Percentiles rank a stretch among this genome's conserved stretches.
Evolutionary conservation across 2,329 filamentous ascomycete species (phyloP).

Genomic region (Ophiocordyceps unilateralis): DNA sequence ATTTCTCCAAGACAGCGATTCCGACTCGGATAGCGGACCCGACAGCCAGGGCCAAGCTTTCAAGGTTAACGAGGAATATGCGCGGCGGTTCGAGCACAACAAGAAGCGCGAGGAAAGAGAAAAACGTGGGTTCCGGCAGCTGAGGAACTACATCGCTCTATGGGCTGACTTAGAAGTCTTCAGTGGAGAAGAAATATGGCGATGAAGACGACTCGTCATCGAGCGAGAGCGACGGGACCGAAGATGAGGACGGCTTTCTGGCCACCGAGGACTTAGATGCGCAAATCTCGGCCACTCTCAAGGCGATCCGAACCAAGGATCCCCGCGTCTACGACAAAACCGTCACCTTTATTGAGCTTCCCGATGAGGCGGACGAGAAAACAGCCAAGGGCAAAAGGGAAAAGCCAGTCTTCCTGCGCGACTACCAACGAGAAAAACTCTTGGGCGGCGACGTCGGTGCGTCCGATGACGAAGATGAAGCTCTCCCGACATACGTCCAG

Average conservation of each 20-base stretch:
- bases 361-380: conserved; percentile 27
- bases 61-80: conserved; percentile 83
- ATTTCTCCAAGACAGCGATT: conserved; percentile 39
- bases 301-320: conserved; percentile 80
- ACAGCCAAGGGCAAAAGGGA: conserved; percentile 41
- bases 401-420: conserved; percentile 69
- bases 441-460: conserved; percentile 50
- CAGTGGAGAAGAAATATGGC: conserved; percentile 64
- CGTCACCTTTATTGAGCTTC: conserved; percentile 58
- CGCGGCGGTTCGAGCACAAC: conserved; percentile 83
- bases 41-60: conserved; percentile 31
- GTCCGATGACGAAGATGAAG: conserved; percentile 41
- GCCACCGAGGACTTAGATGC: conserved; percentile 72
- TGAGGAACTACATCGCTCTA: neutral
- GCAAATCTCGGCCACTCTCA: conserved; percentile 71
- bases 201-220: conserved; percentile 44
- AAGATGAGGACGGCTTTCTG: conserved; percentile 81
- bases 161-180: neutral
- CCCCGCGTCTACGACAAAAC: conserved; percentile 75
- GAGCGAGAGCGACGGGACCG: conserved; percentile 43
- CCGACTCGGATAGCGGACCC: conserved; percentile 27
- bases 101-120: conserved; percentile 87
- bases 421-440: conserved; percentile 89
- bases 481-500: conserved; percentile 60
- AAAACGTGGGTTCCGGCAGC: conserved; percentile 29